phyloP scores from a whole-genome alignment of 2,329 filamentous ascomycete species.

The Cladosporium austrohemisphaericum region DNA sequence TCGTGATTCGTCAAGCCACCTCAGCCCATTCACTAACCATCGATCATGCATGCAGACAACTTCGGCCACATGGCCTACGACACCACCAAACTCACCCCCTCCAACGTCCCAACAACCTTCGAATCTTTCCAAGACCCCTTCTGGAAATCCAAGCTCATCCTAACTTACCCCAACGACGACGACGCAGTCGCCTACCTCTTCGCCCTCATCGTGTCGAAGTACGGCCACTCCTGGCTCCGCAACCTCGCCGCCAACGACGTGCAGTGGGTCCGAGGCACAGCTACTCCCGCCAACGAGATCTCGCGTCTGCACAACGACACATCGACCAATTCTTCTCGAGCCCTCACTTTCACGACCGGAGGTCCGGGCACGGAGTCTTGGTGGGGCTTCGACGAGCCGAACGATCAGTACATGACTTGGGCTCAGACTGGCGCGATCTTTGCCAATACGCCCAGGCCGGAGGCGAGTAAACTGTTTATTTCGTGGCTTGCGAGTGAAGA shows the following conservation, averaged over 20 bases:
- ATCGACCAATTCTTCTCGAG: constrained; percentile 19
- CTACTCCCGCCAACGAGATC: constrained; percentile 38
- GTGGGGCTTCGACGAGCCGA: neutral
- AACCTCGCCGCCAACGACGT: constrained; percentile 45
- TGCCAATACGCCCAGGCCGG: constrained; percentile 43
- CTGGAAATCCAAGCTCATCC: constrained; percentile 52
- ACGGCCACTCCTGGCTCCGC: constrained; percentile 47
- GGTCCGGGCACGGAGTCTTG: constrained; percentile 9
- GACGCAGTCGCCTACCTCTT: constrained; percentile 54
- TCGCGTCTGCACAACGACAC: constrained; percentile 13
- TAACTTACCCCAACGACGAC: constrained; percentile 58
- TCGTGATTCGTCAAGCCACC: too few species aligned
- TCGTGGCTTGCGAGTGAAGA: constrained; percentile 30
- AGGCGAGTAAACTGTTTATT: constrained; percentile 48
- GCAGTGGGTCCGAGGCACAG: constrained; percentile 50
- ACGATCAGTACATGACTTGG: constrained; percentile 45
- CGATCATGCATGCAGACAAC: neutral
- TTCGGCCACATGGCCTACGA: constrained; percentile 31
- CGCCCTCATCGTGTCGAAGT: constrained; percentile 40
- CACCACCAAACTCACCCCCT: constrained; percentile 33
- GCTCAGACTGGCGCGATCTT: constrained; percentile 46
- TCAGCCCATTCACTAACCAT: constrained; percentile 35
- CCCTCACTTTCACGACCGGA: constrained; percentile 18
- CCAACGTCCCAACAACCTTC: constrained; percentile 37
- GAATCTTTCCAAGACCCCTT: constrained; percentile 46